Evolutionary conservation across 2,329 filamentous ascomycete species (phyloP).

Genomic region (Chaetomium sp.): DNA sequence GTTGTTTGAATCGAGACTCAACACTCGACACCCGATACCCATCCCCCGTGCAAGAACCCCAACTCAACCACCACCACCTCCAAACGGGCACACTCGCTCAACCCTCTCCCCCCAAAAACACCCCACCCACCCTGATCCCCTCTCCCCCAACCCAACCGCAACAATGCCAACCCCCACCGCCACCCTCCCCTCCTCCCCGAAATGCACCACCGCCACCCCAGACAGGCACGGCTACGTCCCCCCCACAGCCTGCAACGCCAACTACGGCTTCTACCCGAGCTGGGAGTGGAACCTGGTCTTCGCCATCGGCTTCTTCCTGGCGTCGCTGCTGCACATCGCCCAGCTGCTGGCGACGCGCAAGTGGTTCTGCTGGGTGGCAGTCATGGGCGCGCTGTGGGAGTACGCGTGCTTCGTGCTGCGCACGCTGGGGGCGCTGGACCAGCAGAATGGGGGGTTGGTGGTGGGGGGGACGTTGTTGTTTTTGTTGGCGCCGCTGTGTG

Average conservation of each 20-base stretch:
- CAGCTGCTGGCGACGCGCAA: neutral
- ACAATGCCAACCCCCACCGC: neutral
- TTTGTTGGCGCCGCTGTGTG: neutral
- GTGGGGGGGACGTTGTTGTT: neutral
- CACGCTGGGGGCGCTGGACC: slow-evolving; percentile 12
- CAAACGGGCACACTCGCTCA: too few relatives aligned
- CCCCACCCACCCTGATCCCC: too few relatives aligned
- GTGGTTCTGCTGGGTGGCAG: slow-evolving; percentile 1
- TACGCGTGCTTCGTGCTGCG: neutral
- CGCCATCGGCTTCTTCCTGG: neutral
- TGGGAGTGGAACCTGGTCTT: slow-evolving; percentile 15
- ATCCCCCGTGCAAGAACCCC: neutral
- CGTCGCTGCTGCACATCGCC: neutral
- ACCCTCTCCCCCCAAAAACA: neutral
- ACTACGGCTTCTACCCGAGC: slow-evolving; percentile 15
- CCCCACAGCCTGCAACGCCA: slow-evolving; percentile 6
- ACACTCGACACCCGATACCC: neutral
- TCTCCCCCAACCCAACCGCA: neutral
- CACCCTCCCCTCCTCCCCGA: neutral
- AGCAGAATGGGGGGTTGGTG: neutral
- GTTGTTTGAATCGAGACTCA: neutral
- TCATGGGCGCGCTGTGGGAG: slow-evolving; percentile 5
- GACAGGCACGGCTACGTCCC: slow-evolving; percentile 4
- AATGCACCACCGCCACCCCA: neutral
- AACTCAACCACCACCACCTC: too few relatives aligned